Conservation (phyloP, 257 asterid species). For the Dorcoceras hygrometricum region DNA sequence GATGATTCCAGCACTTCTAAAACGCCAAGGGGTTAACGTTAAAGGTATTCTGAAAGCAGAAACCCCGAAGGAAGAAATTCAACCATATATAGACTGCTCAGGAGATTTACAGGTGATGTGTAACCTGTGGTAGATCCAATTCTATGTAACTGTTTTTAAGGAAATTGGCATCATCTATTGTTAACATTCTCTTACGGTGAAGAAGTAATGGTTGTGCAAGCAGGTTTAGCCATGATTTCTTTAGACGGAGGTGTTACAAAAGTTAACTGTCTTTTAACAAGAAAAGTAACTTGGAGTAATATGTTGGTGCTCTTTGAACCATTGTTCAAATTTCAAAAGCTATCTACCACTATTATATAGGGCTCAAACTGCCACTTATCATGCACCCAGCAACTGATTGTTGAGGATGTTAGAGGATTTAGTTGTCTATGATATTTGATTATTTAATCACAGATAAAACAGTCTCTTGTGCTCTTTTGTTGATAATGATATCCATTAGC, state of each 20-base stretch:
- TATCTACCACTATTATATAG: neutral
- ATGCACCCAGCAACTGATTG: constrained; percentile 4
- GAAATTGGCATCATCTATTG: constrained; percentile 16
- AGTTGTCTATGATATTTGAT: constrained; percentile 1
- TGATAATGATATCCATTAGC: constrained; percentile 6
- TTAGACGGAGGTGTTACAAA: constrained; percentile 17
- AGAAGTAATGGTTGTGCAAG: constrained; percentile 7
- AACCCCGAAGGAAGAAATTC: constrained; percentile 87
- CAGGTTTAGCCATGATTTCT: constrained; percentile 1
- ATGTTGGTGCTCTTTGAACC: neutral
- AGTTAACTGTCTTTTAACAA: constrained; percentile 4
- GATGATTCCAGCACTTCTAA: constrained; percentile 69
- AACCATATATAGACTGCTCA: constrained; percentile 79
- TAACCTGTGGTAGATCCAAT: constrained; percentile 24
- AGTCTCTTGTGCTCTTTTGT: neutral
- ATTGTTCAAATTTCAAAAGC: neutral
- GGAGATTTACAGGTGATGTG: constrained; percentile 84
- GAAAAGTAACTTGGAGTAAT: neutral
- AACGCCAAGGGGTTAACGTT: constrained; percentile 94
- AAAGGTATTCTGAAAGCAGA: constrained; percentile 91
- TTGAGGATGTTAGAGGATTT: constrained; percentile 15
- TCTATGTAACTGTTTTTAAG: constrained; percentile 7
- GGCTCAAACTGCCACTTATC: constrained; percentile 9
- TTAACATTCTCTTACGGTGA: constrained; percentile 9
- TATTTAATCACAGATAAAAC: neutral